Base-by-base conservation (phyloP, 306 rosid species). In the Acacia melanoxylon region DNA sequence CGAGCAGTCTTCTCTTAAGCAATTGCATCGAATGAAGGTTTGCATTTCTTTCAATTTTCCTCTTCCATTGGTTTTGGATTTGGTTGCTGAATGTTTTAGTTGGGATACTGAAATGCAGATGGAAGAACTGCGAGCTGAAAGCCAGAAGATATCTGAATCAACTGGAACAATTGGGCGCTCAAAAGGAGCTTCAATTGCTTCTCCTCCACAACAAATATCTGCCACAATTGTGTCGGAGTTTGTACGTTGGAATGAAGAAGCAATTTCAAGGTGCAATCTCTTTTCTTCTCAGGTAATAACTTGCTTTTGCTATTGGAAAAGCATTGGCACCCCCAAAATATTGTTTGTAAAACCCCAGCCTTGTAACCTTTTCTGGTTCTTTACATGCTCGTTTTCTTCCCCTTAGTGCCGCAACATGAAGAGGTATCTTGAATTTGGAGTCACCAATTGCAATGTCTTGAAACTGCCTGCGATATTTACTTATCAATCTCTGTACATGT, bases 161-260 rank as follows among this genome's bases (percentile, higher is more conserved):
- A 68, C 85, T 85, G 93, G 95, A 75, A 86, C 95, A 79, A 89
- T 88, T 19, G 95, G 95, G 65, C 95, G 93, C 68, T 85, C 95
- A 24, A 91, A 80, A 82, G 90, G 95, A 78, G 88, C 89, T 79
- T 68, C 93, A 13, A 62, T 85, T 61, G 73, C 89, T 80, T 77
- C 90, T 80, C 83, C 90, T 24, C 88, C 77, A 65, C 91, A 81
- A 81, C 90, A 89, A 88, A 89, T 91, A 80, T 91, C 95, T 80
- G 91, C 89, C 62, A 89, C 93, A 77, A 86, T 89, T 74, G 93
- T 89, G 61, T 88, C 95, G 45, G 91, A 91, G 86, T 89, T 91
- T 86, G 91, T 91, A 70, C 90, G 88, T 15, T 91, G 95, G 91
- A 91, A 91, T 83, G 95, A 91, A 86, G 95, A 91, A 86, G 93